Percentiles rank a stretch among this genome's conserved stretches.
phyloP scores from a whole-genome alignment of 306 rosid genomes.

The Parietaria judaica region DNA sequence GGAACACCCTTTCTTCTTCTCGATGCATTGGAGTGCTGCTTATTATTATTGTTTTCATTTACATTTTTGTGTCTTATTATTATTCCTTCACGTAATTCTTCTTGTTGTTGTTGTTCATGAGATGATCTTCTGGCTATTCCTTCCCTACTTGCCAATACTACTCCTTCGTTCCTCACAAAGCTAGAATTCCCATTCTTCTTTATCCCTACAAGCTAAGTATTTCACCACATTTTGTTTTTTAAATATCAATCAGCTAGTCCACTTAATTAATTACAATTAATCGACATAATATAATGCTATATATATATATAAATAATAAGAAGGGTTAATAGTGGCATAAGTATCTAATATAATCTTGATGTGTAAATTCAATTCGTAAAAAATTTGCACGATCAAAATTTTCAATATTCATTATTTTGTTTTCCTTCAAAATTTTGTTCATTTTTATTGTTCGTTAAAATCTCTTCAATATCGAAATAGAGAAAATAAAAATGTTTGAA shows the following conservation, averaged over 20 bases:
- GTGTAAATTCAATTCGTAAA: too few species aligned
- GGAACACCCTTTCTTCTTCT: slow-evolving; percentile 72
- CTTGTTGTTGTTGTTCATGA: slow-evolving; percentile 24
- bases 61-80: slow-evolving; percentile 18
- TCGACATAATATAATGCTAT: too few species aligned
- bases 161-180: slow-evolving; percentile 39
- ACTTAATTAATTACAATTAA: too few species aligned
- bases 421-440: too few species aligned
- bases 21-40: slow-evolving; percentile 33
- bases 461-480: too few species aligned
- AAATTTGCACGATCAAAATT: too few species aligned
- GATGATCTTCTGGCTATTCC: slow-evolving; percentile 28
- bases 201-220: slow-evolving; percentile 32
- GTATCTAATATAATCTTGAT: too few species aligned
- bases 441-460: too few species aligned
- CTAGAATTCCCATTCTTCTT: slow-evolving; percentile 40
- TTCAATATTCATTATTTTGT: too few species aligned
- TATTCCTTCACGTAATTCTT: slow-evolving; percentile 40
- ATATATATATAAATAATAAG: too few species aligned
- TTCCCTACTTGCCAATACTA: slow-evolving; percentile 31
- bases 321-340: too few species aligned
- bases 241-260: background rate
- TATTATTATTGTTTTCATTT: slow-evolving; percentile 27
- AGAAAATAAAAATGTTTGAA: too few species aligned
- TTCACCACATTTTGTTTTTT: background rate